Evolutionary conservation across 768 basidiomycete genomes (phyloP).

Genomic region (Leccinum subtestaceum): DNA sequence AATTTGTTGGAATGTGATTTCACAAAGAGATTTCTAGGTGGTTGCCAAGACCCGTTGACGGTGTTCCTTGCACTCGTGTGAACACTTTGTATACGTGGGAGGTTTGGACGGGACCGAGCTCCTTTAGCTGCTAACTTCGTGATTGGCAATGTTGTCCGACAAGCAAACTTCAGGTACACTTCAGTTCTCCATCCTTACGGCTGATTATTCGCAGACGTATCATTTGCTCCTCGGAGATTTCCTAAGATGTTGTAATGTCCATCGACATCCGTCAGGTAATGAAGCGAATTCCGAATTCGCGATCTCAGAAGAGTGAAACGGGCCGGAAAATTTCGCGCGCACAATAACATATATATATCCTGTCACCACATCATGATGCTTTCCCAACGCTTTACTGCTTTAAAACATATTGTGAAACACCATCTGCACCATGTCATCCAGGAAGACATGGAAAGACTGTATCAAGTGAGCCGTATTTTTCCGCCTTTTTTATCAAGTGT

Average conservation of each 20-base stretch:
- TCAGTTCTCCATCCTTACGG: background rate
- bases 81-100: background rate
- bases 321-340: background rate
- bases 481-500: background rate
- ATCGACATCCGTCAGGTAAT: background rate
- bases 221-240: background rate
- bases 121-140: too few species aligned
- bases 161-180: background rate
- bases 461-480: constrained; percentile 26
- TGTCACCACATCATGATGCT: background rate
- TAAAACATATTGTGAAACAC: background rate
- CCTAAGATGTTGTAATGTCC: background rate
- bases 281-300: constrained; percentile 7
- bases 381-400: background rate
- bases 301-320: background rate
- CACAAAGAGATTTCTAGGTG: background rate
- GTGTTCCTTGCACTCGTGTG: background rate
- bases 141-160: background rate
- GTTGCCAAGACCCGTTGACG: too few species aligned
- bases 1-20: background rate
- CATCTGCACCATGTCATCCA: constrained; percentile 12
- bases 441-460: constrained; percentile 38
- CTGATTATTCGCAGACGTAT: background rate
- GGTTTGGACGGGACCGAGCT: background rate
- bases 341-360: background rate